phyloP scores from a whole-genome alignment of 305 asterid genomes.

The Solanum hybrid region DNA sequence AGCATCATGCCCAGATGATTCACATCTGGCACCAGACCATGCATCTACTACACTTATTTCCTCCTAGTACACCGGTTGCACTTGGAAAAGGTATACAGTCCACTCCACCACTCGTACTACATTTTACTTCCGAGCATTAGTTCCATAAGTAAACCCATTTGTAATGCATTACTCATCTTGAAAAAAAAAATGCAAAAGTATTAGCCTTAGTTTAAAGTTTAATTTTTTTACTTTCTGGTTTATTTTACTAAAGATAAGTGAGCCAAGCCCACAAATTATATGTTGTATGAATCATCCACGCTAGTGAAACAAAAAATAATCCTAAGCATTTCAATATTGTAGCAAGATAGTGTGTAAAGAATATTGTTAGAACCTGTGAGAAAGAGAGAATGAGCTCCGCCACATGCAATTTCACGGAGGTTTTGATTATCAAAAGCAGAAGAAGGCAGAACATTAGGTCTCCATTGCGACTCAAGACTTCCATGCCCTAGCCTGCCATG shows the following conservation, averaged over 20 bases:
- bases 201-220: neutral
- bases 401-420: conserved; percentile 70
- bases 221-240: neutral
- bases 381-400: conserved; percentile 96
- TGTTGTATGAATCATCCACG: neutral
- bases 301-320: neutral
- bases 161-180: neutral
- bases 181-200: neutral
- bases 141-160: neutral
- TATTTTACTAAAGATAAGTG: neutral
- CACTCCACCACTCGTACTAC: neutral
- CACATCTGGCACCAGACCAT: neutral
- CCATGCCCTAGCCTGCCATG: conserved; percentile 89
- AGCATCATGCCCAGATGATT: neutral
- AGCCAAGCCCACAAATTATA: neutral
- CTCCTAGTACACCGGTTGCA: neutral
- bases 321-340: neutral
- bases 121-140: neutral
- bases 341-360: neutral
- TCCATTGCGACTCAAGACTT: conserved; percentile 68
- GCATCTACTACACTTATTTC: neutral
- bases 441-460: conserved; percentile 46
- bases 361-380: conserved; percentile 46
- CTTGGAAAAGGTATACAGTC: neutral
- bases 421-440: conserved; percentile 56